Percentiles rank a stretch among this genome's conserved stretches.
Evolutionary conservation across 345 rosid species (phyloP).

Genomic region (Eucalyptus marginata): DNA sequence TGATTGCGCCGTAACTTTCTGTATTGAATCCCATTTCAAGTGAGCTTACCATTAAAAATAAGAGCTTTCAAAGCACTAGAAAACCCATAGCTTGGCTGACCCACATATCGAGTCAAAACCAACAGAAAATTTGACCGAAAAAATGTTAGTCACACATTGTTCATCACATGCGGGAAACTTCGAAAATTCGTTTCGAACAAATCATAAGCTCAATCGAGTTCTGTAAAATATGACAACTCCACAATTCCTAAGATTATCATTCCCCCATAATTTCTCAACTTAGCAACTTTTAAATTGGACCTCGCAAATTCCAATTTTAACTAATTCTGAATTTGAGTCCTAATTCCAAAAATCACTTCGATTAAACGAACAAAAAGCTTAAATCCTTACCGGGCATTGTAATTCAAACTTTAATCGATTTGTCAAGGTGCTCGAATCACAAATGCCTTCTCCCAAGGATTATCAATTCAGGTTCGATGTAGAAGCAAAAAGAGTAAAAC

Average conservation of each 20-base stretch:
- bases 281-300: no score
- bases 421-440: fast-evolving
- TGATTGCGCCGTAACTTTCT: fast-evolving
- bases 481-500: background rate
- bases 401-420: no score
- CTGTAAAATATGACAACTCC: no score
- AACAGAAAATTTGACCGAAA: fast-evolving
- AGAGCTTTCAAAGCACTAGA: no score
- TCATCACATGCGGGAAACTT: fast-evolving
- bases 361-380: no score
- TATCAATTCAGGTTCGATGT: background rate
- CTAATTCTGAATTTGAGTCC: no score
- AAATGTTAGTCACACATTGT: no score
- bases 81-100: no score
- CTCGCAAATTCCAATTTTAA: fast-evolving
- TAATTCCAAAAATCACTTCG: fast-evolving
- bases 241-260: no score
- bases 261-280: no score
- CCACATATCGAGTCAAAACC: fast-evolving
- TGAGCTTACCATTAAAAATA: no score
- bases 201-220: fast-evolving
- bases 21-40: no score
- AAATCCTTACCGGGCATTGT: fast-evolving
- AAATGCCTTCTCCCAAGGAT: background rate
- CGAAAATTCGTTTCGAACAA: fast-evolving